Base-by-base conservation (phyloP, 805 yeast species). In the Ogataea neopini region DNA sequence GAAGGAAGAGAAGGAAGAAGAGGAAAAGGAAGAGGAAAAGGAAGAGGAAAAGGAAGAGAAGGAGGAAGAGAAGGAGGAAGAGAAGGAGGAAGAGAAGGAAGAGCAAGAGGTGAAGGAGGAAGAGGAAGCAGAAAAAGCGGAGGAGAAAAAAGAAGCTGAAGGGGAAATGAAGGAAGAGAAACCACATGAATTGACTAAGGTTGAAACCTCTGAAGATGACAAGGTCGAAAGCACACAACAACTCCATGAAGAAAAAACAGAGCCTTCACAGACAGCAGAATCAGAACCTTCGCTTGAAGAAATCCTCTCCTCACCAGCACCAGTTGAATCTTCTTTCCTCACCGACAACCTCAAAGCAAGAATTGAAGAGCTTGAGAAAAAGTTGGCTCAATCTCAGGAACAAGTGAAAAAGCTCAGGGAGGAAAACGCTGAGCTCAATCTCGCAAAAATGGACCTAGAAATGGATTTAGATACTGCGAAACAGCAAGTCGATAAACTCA, bases 391-490 rank as follows among this genome's bases (percentile, higher is more conserved):
- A 13, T 43, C 58, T 3, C 38, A 42, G 11, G 23, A 13, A 1
- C 48, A 52, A 25, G 28, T 56, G 6, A 43, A 42, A 8, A 45
- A 38, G 15, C 19, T 61, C 22, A 52, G 52, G 33, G 37, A 34
- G 5, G 67, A 64, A 33, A 61, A 60, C 26, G 48, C 59, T 0
- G 61, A 61, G 14, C 47, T 66, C n/a, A 60, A 60, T 44, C 43
- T 62, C 13, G 36, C 54, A 1, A 62, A 61, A 17, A 43, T 59
- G 48, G 66, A 59, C 20, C 58, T 77, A 3, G 73, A 73, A 37
- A 50, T 59, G 23, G 75, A 75, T 43, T 50, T 73, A 13, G 76
- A 71, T 36, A 56, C 59, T 3, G 50, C 69, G 10, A 69, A 68
- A 19, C 61, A 69, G 19, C 67, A 66, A 28, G 60, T 62, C 17